Base-by-base conservation (phyloP, 2,329 filamentous ascomycete species). In the Madurella mycetomatis region DNA sequence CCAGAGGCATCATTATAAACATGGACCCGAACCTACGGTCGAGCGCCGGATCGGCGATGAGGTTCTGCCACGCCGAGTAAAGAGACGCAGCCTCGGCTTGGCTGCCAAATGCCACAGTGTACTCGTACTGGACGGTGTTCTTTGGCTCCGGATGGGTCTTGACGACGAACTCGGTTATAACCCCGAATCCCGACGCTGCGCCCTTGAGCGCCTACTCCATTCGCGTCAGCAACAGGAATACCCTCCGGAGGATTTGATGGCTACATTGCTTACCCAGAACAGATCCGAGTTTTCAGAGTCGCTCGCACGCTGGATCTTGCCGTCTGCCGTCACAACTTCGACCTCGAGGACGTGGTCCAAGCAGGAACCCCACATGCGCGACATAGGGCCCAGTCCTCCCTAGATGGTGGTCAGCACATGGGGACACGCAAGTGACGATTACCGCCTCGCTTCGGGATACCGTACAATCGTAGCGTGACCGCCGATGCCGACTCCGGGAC, bases 11-110 rank as follows among this genome's bases (percentile, higher is more conserved):
- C 43, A 82, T 70, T 34, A 82, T 73, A 50, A 86, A 78, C 49
- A 82, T 73, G 5, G 76, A 78, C 2, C 80, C 76, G 60, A 86
- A 84, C 16, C 82, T 78, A 41, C 79, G 75, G 58, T 83, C 80
- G 4, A 87, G 72, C 1, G 72, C 64, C 2, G 79, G 76, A 53
- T 85, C 77, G 1, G 73, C 67, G 39, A 82, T 70, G 12, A 86
- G 70, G 1, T 71, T 70, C 57, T 86, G 83, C 84, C 84, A 87
- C 13, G 75, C 67, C 53, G 76, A 72, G 67, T 80, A 84, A 0
- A 80, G 62, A 8, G 71, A 63, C 0, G 77, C 76, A 60, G 80
- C 74, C 1, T 78, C 73, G 11, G 69, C 60, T 31, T 76, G 74
- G 4, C 71, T 75, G 4, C 75, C 76, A 3, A 82, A 71, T 16